Evolutionary conservation across 2,329 filamentous ascomycete genomes (phyloP), one percentile per base, ranked within the genome.

Genomic region (Drechmeria coniospora): DNA sequence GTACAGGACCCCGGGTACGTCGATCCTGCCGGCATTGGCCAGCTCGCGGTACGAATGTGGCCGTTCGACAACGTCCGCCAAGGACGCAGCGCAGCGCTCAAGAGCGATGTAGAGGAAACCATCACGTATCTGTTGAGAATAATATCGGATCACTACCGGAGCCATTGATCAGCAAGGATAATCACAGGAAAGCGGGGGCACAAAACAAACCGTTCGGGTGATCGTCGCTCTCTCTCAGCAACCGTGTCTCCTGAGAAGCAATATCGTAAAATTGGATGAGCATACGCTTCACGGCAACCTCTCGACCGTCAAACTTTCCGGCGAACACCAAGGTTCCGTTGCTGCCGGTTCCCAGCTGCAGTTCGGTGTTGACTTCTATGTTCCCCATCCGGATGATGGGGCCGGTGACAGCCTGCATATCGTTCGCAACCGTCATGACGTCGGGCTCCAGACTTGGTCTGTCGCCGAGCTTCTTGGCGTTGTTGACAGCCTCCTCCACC

Each of bases 271-370:
- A 94, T 40, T 93, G 82, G 19, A 87, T 82, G 34, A 95, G 63
- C 83, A 98, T 92, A 19, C 90, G 74, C 61, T 98, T 98, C 26
- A 98, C 83, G 1, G 90, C 90, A 15, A 98, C 87, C 24, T 86
- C 79, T 27, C 86, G 77, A 15, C 84, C 84, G 49, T 92, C 90
- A 49, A 92, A 95, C 29, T 76, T 81, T n/a, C 90, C 90, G 26
- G 82, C 78, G 50, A 90, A 95, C 1, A 98, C 90, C 29, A 92
- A 74, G 0, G 90, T 98, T n/a, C 90, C 90, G 46, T 94, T 92
- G 50, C 87, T 95, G 30, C 90, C 90, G 33, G 82, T 77, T 14
- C 74, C 74, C 17, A 79, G 59, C 36, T 75, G 67, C 40, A 67
- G 59, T 25, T 74, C 65, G 24, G 67, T 65, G 36, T 77, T 65